A percentile compares a stretch with the other conserved stretches of the same genome.
phyloP scores from a whole-genome alignment of 352 stramenopile species.

The Phytophthora tentaculata region DNA sequence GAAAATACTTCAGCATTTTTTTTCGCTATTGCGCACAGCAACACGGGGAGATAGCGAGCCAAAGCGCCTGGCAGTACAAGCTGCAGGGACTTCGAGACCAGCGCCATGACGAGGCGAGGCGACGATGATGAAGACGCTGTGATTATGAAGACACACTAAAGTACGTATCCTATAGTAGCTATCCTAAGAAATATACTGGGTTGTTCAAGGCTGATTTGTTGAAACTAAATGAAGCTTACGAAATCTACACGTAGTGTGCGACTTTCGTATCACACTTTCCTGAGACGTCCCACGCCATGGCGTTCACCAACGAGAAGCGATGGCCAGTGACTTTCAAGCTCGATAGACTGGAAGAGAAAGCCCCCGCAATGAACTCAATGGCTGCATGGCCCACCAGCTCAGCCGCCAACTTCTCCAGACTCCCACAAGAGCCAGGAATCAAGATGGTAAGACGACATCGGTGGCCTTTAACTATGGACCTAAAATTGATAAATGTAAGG shows the following conservation, averaged over 20 bases:
- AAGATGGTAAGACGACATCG: conserved; percentile 47
- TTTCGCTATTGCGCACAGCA: conserved; percentile 14
- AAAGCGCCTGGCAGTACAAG: conserved; percentile 29
- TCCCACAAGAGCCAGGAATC: conserved; percentile 34
- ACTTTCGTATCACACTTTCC: conserved; percentile 9
- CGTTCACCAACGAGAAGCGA: conserved; percentile 27
- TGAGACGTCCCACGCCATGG: conserved; percentile 23
- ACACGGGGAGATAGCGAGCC: conserved; percentile 29
- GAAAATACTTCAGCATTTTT: neutral
- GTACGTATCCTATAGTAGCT: conserved; percentile 4
- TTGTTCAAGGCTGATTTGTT: conserved; percentile 10
- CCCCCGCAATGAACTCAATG: conserved; percentile 28
- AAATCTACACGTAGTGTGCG: conserved; percentile 23
- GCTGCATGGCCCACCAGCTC: conserved; percentile 50
- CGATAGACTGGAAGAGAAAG: conserved; percentile 22
- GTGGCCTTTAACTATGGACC: neutral
- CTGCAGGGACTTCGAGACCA: conserved; percentile 28
- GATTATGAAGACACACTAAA: conserved; percentile 18
- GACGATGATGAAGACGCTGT: conserved; percentile 11
- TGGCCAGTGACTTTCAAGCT: conserved; percentile 8
- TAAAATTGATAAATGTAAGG: neutral
- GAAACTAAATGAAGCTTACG: conserved; percentile 12
- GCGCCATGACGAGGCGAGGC: conserved; percentile 24
- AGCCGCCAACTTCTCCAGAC: conserved; percentile 44
- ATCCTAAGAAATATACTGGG: conserved; percentile 6